Evolutionary conservation across 306 rosid species (phyloP).

Genomic region (Cyamopsis tetragonoloba): DNA sequence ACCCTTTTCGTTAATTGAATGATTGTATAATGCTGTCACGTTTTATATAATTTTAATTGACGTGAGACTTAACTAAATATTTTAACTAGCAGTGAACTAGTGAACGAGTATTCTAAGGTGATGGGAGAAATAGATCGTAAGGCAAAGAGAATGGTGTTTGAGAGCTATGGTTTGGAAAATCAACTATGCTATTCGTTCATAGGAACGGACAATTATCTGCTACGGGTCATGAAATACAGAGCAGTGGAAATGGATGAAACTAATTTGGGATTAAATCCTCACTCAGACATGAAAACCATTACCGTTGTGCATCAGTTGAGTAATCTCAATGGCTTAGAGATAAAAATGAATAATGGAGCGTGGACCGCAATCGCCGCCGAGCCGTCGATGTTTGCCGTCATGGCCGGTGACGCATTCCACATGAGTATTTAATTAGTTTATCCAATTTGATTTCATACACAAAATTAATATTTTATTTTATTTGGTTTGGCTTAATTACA

Average conservation of each 20-base stretch:
- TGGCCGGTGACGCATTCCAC: constrained; percentile 42
- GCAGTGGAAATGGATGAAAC: constrained; percentile 13
- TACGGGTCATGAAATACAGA: constrained; percentile 33
- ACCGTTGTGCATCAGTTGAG: constrained; percentile 34
- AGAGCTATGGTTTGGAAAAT: constrained; percentile 35
- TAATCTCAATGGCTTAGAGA: constrained; percentile 32
- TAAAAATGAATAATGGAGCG: constrained; percentile 27
- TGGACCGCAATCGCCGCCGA: constrained; percentile 32
- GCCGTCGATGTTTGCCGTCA: constrained; percentile 18
- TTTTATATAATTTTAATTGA: too few relatives aligned
- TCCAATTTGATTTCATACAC: background rate
- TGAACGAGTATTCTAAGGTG: constrained; percentile 16
- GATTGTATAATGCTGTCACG: too few relatives aligned
- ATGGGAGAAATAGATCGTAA: constrained; percentile 22
- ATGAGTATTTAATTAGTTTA: constrained; percentile 2
- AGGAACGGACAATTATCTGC: constrained; percentile 27
- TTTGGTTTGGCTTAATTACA: background rate
- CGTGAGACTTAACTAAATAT: too few relatives aligned
- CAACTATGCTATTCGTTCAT: constrained; percentile 2
- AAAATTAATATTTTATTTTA: too few relatives aligned
- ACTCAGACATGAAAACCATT: constrained; percentile 27
- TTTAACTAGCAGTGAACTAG: constrained; percentile 32
- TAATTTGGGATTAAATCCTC: constrained; percentile 23
- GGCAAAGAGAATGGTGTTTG: constrained; percentile 40
- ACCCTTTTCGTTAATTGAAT: too few relatives aligned